Percentiles rank a stretch among this genome's conserved stretches.
phyloP scores from a whole-genome alignment of 305 asterid genomes.

The Plantago coronopus region DNA sequence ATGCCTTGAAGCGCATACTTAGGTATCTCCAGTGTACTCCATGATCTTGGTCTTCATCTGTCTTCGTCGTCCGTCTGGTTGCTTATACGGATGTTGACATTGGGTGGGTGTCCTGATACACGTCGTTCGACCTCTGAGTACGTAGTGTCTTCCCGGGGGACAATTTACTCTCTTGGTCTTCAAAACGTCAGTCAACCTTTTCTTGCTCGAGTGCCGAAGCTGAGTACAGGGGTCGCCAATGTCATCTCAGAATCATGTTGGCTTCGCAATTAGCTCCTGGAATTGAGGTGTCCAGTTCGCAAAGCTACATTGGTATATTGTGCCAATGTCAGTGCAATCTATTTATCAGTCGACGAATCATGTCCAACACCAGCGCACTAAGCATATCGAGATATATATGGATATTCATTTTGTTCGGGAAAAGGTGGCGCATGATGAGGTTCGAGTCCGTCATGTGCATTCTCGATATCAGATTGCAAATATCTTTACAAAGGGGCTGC shows the following conservation, averaged over 20 bases:
- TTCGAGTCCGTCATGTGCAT: no score
- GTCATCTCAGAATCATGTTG: not conserved
- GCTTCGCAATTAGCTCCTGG: not conserved
- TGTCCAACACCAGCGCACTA: no score
- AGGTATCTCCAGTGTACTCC: no score
- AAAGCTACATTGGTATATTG: not conserved
- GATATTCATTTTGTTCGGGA: no score
- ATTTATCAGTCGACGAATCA: no score
- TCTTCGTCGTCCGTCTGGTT: not conserved
- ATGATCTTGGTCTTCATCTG: not conserved
- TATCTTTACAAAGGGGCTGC: no score
- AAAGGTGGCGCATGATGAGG: no score
- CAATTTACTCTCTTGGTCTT: not conserved
- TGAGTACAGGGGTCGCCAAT: not conserved
- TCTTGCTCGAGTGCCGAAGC: not conserved
- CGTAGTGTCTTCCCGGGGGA: not conserved
- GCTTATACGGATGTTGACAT: not conserved
- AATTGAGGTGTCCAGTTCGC: not conserved
- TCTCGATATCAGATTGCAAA: no score
- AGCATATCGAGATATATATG: no score
- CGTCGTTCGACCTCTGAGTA: not conserved
- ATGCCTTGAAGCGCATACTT: no score
- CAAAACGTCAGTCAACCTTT: not conserved
- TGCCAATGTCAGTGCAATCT: no score
- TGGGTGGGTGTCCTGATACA: not conserved